Base-by-base conservation (phyloP, 208 protist genomes). In the Leishmania guyanensis region DNA sequence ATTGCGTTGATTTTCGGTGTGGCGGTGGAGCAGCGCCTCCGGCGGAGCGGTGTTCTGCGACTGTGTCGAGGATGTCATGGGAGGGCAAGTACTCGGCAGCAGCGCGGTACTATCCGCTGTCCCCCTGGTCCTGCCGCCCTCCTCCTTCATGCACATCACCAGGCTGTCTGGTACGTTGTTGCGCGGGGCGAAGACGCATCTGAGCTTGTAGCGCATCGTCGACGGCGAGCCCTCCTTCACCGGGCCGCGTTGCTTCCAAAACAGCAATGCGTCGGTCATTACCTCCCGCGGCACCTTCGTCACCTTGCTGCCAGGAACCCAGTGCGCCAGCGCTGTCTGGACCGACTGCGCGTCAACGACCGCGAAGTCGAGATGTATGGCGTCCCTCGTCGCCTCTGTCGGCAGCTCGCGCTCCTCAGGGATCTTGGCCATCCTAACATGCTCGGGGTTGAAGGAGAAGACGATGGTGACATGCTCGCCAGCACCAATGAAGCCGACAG, bases 341-440 rank as follows among this genome's bases (percentile, higher is more conserved):
- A 66, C 79, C 48, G 79, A 17, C 29, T 72, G 48, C 8, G 80
- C 72, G 22, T 88, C 82, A 0, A 97, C 86, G 29, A 96, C 80
- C 29, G 89, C 91, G 77, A 97, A 88, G 84, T 96, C 92, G n/a
- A 97, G 79, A 76, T 94, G 90, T 50, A 97, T 90, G 48, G 84
- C 79, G 56, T 97, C 94, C 56, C 88, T 84, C 14, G 91, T 94
- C 14, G 88, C 84, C 79, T 88, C 81, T 33, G 85, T 90, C 50
- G 91, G 92, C 82, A 94, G 64, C 48, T 83, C 71, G 26, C 83
- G 83, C 14, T 75, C 69, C 43, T 58, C 79, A 3, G 90, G 75
- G 77, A 90, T 86, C 53, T 77, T 84, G 16, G 80, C 81, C n/a
- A 78, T 74, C 53, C 81, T 81, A n/a, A 96, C 79, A 50, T 79